Conservation (phyloP, 768 basidiomycete genomes). For the Boletus sensibilis region DNA sequence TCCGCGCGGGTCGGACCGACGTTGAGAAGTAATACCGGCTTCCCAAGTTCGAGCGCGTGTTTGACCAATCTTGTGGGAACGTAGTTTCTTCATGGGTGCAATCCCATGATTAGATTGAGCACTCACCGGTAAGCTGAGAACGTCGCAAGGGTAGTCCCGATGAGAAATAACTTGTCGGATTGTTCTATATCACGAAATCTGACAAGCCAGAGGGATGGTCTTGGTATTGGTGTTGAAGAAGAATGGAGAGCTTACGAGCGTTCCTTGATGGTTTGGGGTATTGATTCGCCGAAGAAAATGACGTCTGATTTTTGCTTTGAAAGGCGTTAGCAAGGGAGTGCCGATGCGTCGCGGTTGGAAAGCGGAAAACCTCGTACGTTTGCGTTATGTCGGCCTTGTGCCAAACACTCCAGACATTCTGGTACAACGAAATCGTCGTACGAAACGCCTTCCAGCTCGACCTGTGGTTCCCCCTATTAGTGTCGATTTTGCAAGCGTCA, state of each 20-base stretch:
- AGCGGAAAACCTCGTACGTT: conserved; percentile 46
- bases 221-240: background rate
- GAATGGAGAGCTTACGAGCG: conserved; percentile 57
- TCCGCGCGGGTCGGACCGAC: conserved; percentile 90
- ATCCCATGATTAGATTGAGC: background rate
- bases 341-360: background rate
- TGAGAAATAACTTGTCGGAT: conserved; percentile 67
- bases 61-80: conserved; percentile 60
- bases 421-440: conserved; percentile 82
- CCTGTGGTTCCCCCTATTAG: conserved; percentile 40
- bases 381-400: conserved; percentile 54
- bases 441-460: conserved; percentile 74
- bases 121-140: conserved; percentile 84
- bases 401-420: conserved; percentile 65
- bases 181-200: conserved; percentile 60
- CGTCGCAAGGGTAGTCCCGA: conserved; percentile 91
- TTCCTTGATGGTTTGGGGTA: conserved; percentile 60
- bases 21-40: conserved; percentile 81
- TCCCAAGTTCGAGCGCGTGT: conserved; percentile 69
- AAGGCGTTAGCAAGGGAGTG: conserved; percentile 22
- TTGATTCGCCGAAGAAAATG: conserved; percentile 90
- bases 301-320: conserved; percentile 74
- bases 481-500: background rate
- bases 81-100: background rate
- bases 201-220: background rate